phyloP scores from a whole-genome alignment of 2,329 filamentous ascomycete species.

The Tolypocladium ophioglossoides region DNA sequence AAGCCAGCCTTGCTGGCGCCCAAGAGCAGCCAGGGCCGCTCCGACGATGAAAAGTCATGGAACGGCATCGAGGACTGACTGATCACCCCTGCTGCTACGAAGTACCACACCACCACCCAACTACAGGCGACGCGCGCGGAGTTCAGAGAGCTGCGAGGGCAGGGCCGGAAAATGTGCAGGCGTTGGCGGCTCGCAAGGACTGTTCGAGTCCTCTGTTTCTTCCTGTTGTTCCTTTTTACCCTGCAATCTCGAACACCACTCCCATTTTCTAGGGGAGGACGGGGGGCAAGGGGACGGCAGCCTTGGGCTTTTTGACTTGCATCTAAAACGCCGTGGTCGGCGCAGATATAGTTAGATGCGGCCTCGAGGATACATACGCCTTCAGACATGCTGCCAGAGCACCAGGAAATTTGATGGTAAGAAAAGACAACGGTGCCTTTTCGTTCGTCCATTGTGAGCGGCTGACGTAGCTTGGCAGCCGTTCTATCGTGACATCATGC shows the following conservation, averaged over 20 bases:
- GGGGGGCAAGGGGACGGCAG: not conserved
- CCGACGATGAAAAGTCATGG: constrained; percentile 31
- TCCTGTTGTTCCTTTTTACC: not conserved
- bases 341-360: not conserved
- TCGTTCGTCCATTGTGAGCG: not conserved
- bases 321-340: not conserved
- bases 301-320: not conserved
- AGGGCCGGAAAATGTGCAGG: not conserved
- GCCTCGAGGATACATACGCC: not conserved
- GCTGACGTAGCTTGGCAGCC: not conserved
- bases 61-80: constrained; percentile 29
- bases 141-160: not conserved
- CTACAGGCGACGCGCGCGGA: not conserved
- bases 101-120: not conserved
- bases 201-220: not conserved
- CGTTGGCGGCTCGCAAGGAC: not conserved
- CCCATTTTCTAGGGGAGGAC: not conserved
- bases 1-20: not conserved
- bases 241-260: not conserved
- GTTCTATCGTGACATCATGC: not conserved
- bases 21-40: constrained; percentile 8
- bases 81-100: not conserved
- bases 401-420: no score
- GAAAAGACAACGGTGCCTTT: not conserved
- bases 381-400: not conserved